These are phyloP conservation scores for Rhynchospora tenuis DNA, from an alignment of 176 grass and related monocot species.

Conservation along the genomic window DNA sequence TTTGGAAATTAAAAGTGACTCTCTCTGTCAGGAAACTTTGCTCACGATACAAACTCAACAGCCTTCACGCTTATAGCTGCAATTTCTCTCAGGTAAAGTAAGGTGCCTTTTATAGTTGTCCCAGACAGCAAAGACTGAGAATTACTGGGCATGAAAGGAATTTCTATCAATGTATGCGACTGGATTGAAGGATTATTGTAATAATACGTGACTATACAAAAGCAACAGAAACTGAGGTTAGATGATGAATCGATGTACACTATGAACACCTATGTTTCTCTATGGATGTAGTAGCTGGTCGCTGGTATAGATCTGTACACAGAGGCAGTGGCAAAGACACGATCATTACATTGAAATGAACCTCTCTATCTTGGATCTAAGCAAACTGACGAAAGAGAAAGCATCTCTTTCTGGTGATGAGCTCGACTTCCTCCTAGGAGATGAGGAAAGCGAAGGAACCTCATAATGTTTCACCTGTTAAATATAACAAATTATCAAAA, in stretches of 20 bases:
- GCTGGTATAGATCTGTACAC: background rate
- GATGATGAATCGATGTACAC: background rate
- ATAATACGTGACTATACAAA: slow-evolving; percentile 6
- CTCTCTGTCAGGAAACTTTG: background rate
- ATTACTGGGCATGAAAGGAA: background rate
- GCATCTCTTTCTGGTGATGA: background rate
- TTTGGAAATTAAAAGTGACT: background rate
- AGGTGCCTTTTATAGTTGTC: background rate
- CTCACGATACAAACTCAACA: background rate
- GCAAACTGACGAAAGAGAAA: slow-evolving; percentile 30
- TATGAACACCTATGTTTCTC: slow-evolving; percentile 1
- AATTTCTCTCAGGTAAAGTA: background rate
- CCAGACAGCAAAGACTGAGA: background rate
- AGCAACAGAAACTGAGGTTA: background rate
- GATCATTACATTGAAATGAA: slow-evolving; percentile 25
- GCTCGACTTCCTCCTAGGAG: background rate
- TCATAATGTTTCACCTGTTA: slow-evolving; percentile 15
- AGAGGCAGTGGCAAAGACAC: background rate
- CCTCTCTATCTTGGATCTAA: slow-evolving; percentile 33
- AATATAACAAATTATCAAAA: background rate
- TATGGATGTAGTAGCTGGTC: background rate
- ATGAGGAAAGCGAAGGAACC: background rate
- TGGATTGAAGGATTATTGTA: background rate
- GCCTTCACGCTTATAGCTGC: background rate
- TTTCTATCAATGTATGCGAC: background rate